phyloP scores from a whole-genome alignment of 2,329 filamentous ascomycete species.

The Diaporthe capsici region DNA sequence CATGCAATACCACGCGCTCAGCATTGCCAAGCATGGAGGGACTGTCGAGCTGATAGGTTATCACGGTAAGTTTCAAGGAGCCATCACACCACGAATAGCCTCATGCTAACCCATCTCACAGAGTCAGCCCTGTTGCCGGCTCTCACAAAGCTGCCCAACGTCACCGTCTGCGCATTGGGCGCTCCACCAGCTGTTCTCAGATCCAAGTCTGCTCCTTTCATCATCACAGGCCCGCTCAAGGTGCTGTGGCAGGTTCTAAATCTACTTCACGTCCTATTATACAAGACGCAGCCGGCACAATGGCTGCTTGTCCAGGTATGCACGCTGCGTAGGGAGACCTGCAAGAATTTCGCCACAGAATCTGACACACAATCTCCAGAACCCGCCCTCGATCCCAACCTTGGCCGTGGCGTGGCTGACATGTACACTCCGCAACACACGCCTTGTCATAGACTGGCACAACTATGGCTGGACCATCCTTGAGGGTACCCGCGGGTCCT shows the following conservation, averaged over 20 bases:
- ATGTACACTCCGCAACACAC: slow-evolving; percentile 83
- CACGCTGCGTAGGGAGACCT: not conserved
- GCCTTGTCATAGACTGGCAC: slow-evolving; percentile 96
- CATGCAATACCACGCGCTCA: slow-evolving; percentile 98
- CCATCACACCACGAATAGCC: not conserved
- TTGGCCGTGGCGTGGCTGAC: slow-evolving; percentile 81
- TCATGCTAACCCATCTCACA: slow-evolving; percentile 46
- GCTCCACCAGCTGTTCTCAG: slow-evolving; percentile 77
- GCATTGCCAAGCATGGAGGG: slow-evolving; percentile 85
- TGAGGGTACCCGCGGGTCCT: slow-evolving; percentile 68
- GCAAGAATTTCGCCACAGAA: not conserved
- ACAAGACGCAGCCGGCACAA: slow-evolving; percentile 78
- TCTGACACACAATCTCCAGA: slow-evolving; percentile 64
- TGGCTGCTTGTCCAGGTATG: slow-evolving; percentile 88
- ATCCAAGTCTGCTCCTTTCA: slow-evolving; percentile 80
- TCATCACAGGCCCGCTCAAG: slow-evolving; percentile 85
- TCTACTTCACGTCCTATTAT: slow-evolving; percentile 80
- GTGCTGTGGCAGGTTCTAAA: slow-evolving; percentile 85
- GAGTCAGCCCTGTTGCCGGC: slow-evolving; percentile 81
- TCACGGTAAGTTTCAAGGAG: slow-evolving; percentile 68
- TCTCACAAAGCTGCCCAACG: slow-evolving; percentile 76
- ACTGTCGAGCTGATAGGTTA: slow-evolving; percentile 91
- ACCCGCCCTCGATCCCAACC: slow-evolving; percentile 94
- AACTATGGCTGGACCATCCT: slow-evolving; percentile 98
- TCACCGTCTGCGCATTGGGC: slow-evolving; percentile 79